Evolutionary conservation across 1,139 yeast species (phyloP).

Genomic region (Debaryomycetaceae sp.): DNA sequence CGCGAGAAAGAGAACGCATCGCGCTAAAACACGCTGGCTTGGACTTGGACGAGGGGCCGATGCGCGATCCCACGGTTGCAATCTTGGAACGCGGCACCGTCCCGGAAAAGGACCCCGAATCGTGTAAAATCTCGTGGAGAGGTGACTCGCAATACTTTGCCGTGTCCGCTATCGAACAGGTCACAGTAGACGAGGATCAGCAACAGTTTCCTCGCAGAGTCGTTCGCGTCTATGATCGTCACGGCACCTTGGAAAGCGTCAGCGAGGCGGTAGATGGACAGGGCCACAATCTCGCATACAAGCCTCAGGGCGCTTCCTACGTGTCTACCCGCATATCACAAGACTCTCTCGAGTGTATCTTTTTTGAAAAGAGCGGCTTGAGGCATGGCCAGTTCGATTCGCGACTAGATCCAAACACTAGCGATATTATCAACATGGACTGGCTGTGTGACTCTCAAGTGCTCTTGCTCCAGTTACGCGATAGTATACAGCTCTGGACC

Average conservation of each 20-base stretch:
- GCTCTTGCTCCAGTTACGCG: constrained; percentile 52
- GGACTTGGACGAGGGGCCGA: constrained; percentile 34
- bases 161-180: constrained; percentile 51
- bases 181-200: constrained; percentile 27
- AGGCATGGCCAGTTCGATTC: constrained; percentile 81
- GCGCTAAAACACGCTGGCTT: constrained; percentile 61
- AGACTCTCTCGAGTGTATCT: constrained; percentile 49
- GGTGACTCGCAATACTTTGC: constrained; percentile 88
- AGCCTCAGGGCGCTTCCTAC: constrained; percentile 81
- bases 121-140: constrained; percentile 69
- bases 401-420: constrained; percentile 40
- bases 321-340: constrained; percentile 64
- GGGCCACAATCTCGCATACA: constrained; percentile 71
- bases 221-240: constrained; percentile 70
- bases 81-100: constrained; percentile 58
- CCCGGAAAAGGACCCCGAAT: constrained; percentile 40
- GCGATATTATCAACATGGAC: constrained; percentile 38
- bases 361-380: constrained; percentile 89
- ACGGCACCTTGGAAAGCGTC: constrained; percentile 70
- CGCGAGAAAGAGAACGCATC: constrained; percentile 54
- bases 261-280: constrained; percentile 85
- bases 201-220: constrained; percentile 54
- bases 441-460: constrained; percentile 86
- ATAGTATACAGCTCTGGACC: constrained; percentile 77
- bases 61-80: constrained; percentile 89